Evolutionary conservation across 2,329 filamentous ascomycete species (phyloP).

Genomic region (Colletotrichum sp.): DNA sequence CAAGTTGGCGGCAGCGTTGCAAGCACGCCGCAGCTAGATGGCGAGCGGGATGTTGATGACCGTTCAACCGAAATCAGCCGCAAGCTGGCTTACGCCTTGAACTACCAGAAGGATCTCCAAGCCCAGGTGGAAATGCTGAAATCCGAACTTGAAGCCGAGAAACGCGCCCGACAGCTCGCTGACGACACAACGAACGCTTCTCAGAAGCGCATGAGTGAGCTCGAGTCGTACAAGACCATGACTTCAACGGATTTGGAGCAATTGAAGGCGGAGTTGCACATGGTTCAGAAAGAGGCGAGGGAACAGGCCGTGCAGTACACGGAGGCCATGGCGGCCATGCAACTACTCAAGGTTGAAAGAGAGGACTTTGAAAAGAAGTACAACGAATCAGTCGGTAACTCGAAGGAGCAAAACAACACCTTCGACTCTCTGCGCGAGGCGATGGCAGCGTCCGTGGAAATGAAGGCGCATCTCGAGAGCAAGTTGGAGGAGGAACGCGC

Average conservation of each 20-base stretch:
- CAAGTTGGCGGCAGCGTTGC: slow-evolving; percentile 69
- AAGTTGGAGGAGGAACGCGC: slow-evolving; percentile 83
- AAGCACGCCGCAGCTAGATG: slow-evolving; percentile 64
- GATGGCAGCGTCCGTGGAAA: slow-evolving; percentile 79
- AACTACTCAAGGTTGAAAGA: slow-evolving; percentile 86
- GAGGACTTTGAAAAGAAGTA: slow-evolving; percentile 75
- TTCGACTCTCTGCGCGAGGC: slow-evolving; percentile 80
- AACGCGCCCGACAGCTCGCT: slow-evolving; percentile 78
- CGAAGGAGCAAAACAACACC: slow-evolving; percentile 72
- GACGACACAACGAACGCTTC: slow-evolving; percentile 87
- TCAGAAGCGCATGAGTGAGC: slow-evolving; percentile 80
- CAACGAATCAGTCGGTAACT: slow-evolving; percentile 68
- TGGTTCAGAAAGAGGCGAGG: slow-evolving; percentile 76
- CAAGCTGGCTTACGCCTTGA: slow-evolving; percentile 82
- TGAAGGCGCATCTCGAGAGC: slow-evolving; percentile 76
- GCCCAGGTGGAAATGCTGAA: slow-evolving; percentile 73
- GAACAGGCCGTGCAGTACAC: slow-evolving; percentile 81
- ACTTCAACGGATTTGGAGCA: slow-evolving; percentile 85
- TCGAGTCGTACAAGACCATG: slow-evolving; percentile 84
- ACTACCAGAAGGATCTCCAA: slow-evolving; percentile 80
- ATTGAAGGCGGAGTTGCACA: slow-evolving; percentile 83
- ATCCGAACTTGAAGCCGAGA: slow-evolving; percentile 81
- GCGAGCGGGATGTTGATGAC: slow-evolving; percentile 66
- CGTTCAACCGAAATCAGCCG: slow-evolving; percentile 77
- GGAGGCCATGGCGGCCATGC: slow-evolving; percentile 76